Evolutionary conservation across 352 stramenopile species (phyloP), one percentile per base, ranked within the genome.

Genomic region (Nothophytophthora sp.): DNA sequence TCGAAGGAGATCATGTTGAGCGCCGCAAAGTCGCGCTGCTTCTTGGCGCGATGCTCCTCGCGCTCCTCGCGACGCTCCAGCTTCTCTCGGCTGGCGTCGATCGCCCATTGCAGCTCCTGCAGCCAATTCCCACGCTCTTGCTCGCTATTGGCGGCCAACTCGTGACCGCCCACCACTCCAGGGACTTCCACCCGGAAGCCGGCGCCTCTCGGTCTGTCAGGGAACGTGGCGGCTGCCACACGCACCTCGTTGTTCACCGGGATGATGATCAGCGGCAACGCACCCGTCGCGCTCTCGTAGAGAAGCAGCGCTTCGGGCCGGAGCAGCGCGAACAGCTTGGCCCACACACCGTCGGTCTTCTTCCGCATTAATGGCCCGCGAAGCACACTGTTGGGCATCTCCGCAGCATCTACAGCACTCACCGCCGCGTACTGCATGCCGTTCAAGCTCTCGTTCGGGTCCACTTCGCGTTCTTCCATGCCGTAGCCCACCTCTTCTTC

Each of bases 1-100:
- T 88, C 79, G 32, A 90, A 90, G 18, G 76, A 86, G 39, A 92
- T 92, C 78, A 92, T 90, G 52, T 92, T 81, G 50, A 88, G 59
- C 34, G 78, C 76, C 23, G 74, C 75, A 54, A 90, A 92, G 28
- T 71, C 67, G 1, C 72, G 63, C 30, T 88, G 74, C 27, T 89
- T 75, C 20, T 76, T 56, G 16, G 73, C 28, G 9, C 62, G 65
- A 23, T 64, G 67, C 45, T 90, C 76, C 34, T 89, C 79, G 13
- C 53, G 49, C 34, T 68, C 53, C 20, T 63, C 47, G 37, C 53
- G 47, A 7, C 53, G 59, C 28, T 88, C 66, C 11, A 73, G 67
- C 32, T 70, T 68, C 48, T 83, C 67, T 13, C 62, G 60, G 35
- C 71, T 67, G 8, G 60, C 55, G 18, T 79, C 66, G 28, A 92